phyloP scores from a whole-genome alignment of 202 grass and related monocot genomes.

The Tripidium arundinaceum region DNA sequence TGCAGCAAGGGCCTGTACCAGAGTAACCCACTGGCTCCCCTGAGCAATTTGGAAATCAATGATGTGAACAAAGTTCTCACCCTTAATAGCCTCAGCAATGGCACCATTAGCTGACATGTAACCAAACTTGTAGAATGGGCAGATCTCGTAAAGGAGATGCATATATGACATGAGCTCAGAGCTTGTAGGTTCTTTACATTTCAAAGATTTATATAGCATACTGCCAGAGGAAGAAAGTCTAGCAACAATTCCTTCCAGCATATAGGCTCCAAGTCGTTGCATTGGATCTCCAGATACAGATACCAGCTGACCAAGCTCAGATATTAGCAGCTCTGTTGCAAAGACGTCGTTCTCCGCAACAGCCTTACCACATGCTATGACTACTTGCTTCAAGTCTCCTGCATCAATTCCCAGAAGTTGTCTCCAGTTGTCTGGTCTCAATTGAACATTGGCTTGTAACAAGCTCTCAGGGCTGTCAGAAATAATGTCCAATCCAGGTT shows the following conservation, averaged over 20 bases:
- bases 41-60: constrained; percentile 98
- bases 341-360: constrained; percentile 55
- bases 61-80: constrained; percentile 76
- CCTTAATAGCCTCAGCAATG: constrained; percentile 83
- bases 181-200: constrained; percentile 82
- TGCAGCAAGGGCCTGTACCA: constrained; percentile 76
- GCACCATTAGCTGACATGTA: constrained; percentile 94
- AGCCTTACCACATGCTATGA: constrained; percentile 72
- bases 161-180: constrained; percentile 96
- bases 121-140: constrained; percentile 88
- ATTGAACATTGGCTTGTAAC: not conserved
- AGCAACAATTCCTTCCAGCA: constrained; percentile 85
- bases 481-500: constrained; percentile 47
- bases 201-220: constrained; percentile 81
- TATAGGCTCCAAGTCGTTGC: constrained; percentile 76
- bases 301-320: constrained; percentile 68
- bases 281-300: constrained; percentile 79
- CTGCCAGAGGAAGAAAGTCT: constrained; percentile 64
- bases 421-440: constrained; percentile 45
- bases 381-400: constrained; percentile 68
- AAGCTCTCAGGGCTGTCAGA: constrained; percentile 46
- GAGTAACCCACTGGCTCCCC: constrained; percentile 78
- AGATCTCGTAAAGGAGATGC: constrained; percentile 79
- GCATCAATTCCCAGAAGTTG: constrained; percentile 57
- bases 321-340: constrained; percentile 45